Percentiles rank a stretch among this genome's conserved stretches.
Conservation (phyloP, 2,329 filamentous ascomycete species). For the Chaetomium olivaceum region DNA sequence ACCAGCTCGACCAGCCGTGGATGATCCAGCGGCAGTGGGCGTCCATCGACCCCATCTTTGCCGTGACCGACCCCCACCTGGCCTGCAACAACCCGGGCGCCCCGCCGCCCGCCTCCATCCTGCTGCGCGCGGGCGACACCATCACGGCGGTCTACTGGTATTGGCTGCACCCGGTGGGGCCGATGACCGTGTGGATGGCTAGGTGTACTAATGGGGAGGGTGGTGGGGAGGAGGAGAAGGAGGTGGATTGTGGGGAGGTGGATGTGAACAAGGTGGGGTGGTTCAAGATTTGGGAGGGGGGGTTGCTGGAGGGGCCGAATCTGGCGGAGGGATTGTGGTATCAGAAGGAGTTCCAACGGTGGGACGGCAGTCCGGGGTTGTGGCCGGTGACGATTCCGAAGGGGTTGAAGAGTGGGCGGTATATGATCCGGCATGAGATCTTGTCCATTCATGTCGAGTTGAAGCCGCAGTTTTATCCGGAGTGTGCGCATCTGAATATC, state of each 20-base stretch:
- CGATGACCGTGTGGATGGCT: constrained; percentile 44
- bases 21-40: constrained; percentile 43
- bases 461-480: constrained; percentile 48
- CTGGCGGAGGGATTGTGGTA: constrained; percentile 43
- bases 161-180: constrained; percentile 45
- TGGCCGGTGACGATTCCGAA: constrained; percentile 51
- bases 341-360: constrained; percentile 43
- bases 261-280: constrained; percentile 39
- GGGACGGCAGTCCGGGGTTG: constrained; percentile 41
- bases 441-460: constrained; percentile 52
- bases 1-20: constrained; percentile 42
- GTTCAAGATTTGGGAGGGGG: constrained; percentile 48
- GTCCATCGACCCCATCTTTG: constrained; percentile 43
- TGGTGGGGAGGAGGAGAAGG: not conserved
- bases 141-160: constrained; percentile 45
- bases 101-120: constrained; percentile 41
- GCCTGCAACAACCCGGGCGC: constrained; percentile 43
- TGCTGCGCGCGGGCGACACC: constrained; percentile 40
- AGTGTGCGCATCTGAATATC: constrained; percentile 44
- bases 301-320: constrained; percentile 37
- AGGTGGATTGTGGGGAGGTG: constrained; percentile 34
- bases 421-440: constrained; percentile 55
- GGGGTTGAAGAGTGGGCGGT: constrained; percentile 48
- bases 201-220: constrained; percentile 34
- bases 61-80: constrained; percentile 37